phyloP scores from a whole-genome alignment of 768 basidiomycete genomes.

The Naganishia friedmannii region DNA sequence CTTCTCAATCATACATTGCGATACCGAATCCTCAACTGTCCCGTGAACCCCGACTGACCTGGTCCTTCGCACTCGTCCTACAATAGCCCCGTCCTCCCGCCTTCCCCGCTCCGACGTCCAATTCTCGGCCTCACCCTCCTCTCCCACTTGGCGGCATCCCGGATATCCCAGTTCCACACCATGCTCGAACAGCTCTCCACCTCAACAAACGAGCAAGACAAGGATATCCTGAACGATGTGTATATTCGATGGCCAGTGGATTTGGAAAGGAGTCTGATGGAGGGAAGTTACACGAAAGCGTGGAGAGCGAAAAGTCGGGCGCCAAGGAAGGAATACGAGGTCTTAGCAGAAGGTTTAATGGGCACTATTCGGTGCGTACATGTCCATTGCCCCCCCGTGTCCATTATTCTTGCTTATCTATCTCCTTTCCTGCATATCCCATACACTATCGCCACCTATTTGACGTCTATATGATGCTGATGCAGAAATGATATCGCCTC shows the following conservation, averaged over 20 bases:
- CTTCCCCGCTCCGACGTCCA: conserved; percentile 79
- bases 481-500: conserved; percentile 91
- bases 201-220: conserved; percentile 29
- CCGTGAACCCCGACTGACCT: background rate
- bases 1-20: too few species aligned
- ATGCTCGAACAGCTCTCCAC: conserved; percentile 76
- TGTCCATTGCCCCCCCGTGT: too few species aligned
- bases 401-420: too few species aligned
- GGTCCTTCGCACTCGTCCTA: background rate
- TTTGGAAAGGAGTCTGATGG: conserved; percentile 92
- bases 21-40: background rate
- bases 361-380: conserved; percentile 78
- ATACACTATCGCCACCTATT: too few species aligned
- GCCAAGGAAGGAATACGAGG: conserved; percentile 89
- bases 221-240: conserved; percentile 46
- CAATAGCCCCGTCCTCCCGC: conserved; percentile 67
- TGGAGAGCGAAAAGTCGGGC: conserved; percentile 92
- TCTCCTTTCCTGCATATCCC: too few species aligned
- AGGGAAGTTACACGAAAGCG: conserved; percentile 95
- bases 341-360: conserved; percentile 89
- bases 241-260: conserved; percentile 50
- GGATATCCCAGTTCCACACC: conserved; percentile 96
- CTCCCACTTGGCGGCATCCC: conserved; percentile 79
- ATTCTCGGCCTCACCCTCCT: conserved; percentile 92
- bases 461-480: background rate